These are phyloP conservation scores for Trapa incisa DNA, from an alignment of 345 rosid genomes.

Conservation along the genomic window DNA sequence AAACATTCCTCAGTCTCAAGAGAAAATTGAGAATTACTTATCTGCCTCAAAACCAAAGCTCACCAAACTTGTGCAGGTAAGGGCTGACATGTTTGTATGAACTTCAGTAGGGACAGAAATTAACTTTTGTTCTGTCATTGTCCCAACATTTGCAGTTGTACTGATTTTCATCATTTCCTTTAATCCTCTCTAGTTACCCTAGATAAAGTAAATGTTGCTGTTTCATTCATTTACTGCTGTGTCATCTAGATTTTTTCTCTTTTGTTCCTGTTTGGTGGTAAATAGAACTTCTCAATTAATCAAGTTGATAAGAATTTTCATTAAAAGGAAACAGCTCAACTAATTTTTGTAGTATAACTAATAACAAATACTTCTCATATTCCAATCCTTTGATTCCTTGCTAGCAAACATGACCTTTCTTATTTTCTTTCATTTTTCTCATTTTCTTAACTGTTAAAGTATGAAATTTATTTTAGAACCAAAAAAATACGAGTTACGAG, in stretches of 20 bases:
- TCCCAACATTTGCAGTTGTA: not conserved
- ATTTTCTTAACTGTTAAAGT: not conserved
- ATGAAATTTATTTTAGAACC: not conserved
- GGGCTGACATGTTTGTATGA: constrained; percentile 5
- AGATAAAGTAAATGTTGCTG: not conserved
- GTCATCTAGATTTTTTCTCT: not conserved
- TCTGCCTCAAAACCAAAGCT: constrained; percentile 76
- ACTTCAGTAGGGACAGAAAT: not conserved
- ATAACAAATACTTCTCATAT: too few relatives aligned
- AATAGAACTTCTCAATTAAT: too few relatives aligned
- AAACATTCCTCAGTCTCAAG: constrained; percentile 81
- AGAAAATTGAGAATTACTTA: constrained; percentile 77
- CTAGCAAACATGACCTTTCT: too few relatives aligned
- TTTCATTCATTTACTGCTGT: not conserved
- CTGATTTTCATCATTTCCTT: not conserved
- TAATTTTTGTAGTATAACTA: too few relatives aligned
- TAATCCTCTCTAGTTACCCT: not conserved
- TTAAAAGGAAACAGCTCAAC: too few relatives aligned
- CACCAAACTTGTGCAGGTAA: constrained; percentile 87
- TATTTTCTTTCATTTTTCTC: not conserved
- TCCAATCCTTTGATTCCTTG: too few relatives aligned
- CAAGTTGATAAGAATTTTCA: too few relatives aligned
- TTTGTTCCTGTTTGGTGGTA: too few relatives aligned
- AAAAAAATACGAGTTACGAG: too few relatives aligned
- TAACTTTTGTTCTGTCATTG: not conserved